Percentiles rank a stretch among this genome's conserved stretches.
Evolutionary conservation across 306 rosid genomes (phyloP).

Genomic region (Fragaria ananassa): DNA sequence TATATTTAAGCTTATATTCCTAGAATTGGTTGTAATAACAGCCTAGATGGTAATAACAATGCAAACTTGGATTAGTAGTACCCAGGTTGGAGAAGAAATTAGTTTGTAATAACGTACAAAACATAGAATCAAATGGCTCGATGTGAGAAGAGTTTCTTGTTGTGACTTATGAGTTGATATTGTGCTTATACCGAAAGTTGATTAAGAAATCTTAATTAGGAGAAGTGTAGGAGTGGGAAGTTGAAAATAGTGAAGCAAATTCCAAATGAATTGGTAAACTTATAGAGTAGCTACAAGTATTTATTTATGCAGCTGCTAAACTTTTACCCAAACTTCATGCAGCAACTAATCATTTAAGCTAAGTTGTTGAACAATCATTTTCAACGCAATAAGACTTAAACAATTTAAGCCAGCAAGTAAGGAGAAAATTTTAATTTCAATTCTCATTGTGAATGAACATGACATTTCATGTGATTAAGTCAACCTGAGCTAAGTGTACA

Average conservation of each 20-base stretch:
- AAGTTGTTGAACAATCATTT: conserved; percentile 1
- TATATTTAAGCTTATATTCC: background rate
- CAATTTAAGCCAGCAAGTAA: background rate
- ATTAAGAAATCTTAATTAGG: background rate
- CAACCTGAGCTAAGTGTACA: background rate
- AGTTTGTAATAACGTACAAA: background rate
- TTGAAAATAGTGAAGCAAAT: background rate
- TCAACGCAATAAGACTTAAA: background rate
- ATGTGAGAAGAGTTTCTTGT: background rate
- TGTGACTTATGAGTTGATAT: background rate
- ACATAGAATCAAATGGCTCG: background rate
- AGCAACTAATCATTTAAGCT: background rate
- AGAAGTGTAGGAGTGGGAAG: background rate
- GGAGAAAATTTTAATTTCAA: background rate
- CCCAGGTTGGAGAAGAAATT: background rate
- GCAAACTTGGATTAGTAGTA: background rate
- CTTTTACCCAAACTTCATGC: background rate
- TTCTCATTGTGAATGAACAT: background rate
- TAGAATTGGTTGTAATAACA: background rate
- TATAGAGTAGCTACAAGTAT: background rate
- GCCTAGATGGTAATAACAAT: conserved; percentile 4
- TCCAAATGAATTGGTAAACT: background rate
- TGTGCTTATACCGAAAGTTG: background rate
- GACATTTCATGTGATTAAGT: background rate
- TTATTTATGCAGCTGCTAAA: background rate